These are phyloP conservation scores for Penicillium coffeae DNA, from an alignment of 495 filamentous ascomycete genomes.

Conservation along the genomic window DNA sequence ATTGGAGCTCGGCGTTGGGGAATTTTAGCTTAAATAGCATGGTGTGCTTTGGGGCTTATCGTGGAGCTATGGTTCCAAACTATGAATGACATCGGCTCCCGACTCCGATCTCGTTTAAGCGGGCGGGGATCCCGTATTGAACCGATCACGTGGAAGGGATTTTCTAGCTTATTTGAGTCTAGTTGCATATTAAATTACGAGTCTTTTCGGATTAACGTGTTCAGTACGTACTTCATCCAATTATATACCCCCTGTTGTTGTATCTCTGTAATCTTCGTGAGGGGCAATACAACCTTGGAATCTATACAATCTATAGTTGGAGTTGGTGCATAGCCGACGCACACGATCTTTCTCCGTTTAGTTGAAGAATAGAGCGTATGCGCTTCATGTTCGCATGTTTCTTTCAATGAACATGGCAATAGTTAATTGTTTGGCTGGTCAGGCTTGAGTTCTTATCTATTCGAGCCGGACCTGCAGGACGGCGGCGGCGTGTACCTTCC, in stretches of 20 bases:
- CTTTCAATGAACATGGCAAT: no score
- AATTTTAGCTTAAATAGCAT: neutral
- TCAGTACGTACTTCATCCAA: neutral
- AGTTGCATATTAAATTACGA: neutral
- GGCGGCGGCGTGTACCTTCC: neutral
- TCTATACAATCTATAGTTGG: no score
- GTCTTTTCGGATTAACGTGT: neutral
- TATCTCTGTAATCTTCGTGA: neutral
- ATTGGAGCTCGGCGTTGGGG: neutral
- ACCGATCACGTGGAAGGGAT: slow-evolving; percentile 17
- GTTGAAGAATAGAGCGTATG: no score
- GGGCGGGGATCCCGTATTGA: slow-evolving; percentile 8
- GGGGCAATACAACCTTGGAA: neutral
- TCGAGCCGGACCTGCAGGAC: no score
- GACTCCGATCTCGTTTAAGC: slow-evolving; percentile 1
- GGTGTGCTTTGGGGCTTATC: slow-evolving; percentile 2
- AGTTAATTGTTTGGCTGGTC: no score
- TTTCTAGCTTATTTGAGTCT: neutral
- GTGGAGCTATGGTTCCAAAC: neutral
- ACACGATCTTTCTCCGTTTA: no score
- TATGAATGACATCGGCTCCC: neutral
- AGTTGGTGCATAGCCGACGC: no score
- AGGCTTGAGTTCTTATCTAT: neutral
- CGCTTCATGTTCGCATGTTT: no score
- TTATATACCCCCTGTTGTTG: neutral